Evolutionary conservation across 1,284 basidiomycete genomes (phyloP).

Genomic region (Meripilus lineatus): DNA sequence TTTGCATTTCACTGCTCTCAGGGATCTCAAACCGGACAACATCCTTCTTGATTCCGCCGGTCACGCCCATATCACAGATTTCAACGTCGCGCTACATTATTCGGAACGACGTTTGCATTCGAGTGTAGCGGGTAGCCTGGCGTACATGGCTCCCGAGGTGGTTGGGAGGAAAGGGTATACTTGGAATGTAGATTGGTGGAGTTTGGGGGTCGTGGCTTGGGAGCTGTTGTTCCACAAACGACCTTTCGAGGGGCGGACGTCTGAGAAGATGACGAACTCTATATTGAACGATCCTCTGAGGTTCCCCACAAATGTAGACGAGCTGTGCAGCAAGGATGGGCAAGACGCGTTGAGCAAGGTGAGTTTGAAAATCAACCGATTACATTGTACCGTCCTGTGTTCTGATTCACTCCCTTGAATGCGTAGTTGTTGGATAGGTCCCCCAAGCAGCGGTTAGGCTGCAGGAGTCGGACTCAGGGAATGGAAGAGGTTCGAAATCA

Average conservation of each 20-base stretch:
- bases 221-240: conserved; percentile 86
- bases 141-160: conserved; percentile 98
- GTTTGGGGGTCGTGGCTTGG: conserved; percentile 84
- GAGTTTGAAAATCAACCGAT: conserved; percentile 20
- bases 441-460: conserved; percentile 77
- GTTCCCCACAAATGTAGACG: conserved; percentile 54
- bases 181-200: conserved; percentile 94
- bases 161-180: conserved; percentile 76
- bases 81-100: conserved; percentile 98
- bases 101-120: conserved; percentile 83
- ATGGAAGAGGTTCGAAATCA: conserved; percentile 76
- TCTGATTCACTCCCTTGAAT: conserved; percentile 17
- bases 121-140: conserved; percentile 95
- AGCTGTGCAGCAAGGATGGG: conserved; percentile 33
- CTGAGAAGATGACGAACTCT: conserved; percentile 78
- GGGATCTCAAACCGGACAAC: conserved; percentile 96
- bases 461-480: conserved; percentile 61
- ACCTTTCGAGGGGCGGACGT: conserved; percentile 86
- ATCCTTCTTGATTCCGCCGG: conserved; percentile 89
- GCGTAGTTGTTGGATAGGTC: conserved; percentile 82
- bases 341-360: conserved; percentile 41
- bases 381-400: conserved; percentile 8
- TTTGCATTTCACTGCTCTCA: conserved; percentile 35
- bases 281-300: conserved; percentile 67
- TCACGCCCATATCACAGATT: conserved; percentile 96